Conservation (phyloP, 768 basidiomycete species). For the Hebeloma cylindrosporum region DNA sequence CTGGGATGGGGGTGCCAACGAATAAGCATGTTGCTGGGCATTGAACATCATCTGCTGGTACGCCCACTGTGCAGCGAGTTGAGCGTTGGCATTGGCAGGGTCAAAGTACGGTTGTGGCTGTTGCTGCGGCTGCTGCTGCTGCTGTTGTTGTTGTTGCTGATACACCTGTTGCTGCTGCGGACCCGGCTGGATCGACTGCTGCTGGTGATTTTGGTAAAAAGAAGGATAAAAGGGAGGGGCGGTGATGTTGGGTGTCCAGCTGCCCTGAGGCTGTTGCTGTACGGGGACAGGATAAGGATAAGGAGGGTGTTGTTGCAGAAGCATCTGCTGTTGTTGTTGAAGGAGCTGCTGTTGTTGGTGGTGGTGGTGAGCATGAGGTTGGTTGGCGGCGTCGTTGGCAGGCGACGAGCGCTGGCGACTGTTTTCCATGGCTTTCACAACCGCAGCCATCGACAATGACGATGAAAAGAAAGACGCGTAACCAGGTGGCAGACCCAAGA, state of each 20-base stretch:
- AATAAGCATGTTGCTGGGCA: no score
- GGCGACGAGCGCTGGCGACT: conserved; percentile 63
- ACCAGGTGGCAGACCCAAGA: not conserved
- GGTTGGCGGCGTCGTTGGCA: conserved; percentile 47
- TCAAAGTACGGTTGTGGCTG: conserved; percentile 68
- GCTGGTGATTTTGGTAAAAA: conserved; percentile 72
- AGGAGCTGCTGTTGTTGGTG: conserved; percentile 16
- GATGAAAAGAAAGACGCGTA: no score
- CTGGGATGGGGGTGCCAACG: conserved; percentile 48
- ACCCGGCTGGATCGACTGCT: no score
- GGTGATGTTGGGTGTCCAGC: conserved; percentile 67
- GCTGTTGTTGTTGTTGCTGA: conserved; percentile 52
- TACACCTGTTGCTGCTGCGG: conserved; percentile 35
- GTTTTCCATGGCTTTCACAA: conserved; percentile 71
- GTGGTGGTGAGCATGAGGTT: conserved; percentile 25
- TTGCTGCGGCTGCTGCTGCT: conserved; percentile 52
- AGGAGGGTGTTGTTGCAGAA: conserved; percentile 10
- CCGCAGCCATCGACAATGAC: conserved; percentile 68
- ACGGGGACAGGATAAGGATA: conserved; percentile 62
- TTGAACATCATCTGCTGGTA: conserved; percentile 92
- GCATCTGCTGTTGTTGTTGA: conserved; percentile 28
- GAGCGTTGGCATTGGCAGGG: conserved; percentile 70
- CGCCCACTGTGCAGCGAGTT: conserved; percentile 82
- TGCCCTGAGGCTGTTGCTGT: conserved; percentile 67
- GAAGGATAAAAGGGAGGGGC: conserved; percentile 77